phyloP scores from a whole-genome alignment of 2,329 filamentous ascomycete genomes.

The Alternaria tenuissima region DNA sequence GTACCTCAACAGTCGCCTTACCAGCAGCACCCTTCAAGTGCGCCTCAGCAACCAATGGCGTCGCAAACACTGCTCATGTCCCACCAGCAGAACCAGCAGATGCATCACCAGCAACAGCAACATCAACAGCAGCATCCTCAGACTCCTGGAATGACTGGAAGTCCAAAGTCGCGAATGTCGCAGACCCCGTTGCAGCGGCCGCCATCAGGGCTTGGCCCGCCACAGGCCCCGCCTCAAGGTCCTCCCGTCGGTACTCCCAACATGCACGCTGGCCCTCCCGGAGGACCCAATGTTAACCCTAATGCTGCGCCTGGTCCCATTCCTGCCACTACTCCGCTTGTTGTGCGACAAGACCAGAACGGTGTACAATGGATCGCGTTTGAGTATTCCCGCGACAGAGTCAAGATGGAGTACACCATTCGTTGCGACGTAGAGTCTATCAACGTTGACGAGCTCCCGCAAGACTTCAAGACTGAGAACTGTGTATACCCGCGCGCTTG shows the following conservation, averaged over 20 bases:
- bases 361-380: constrained; percentile 99
- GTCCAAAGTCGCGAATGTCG: constrained; percentile 59
- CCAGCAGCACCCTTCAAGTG: constrained; percentile 62
- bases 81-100: constrained; percentile 55
- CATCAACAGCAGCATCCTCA: constrained; percentile 55
- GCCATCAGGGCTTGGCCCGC: constrained; percentile 56
- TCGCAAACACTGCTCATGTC: constrained; percentile 62
- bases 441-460: constrained; percentile 81
- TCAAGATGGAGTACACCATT: constrained; percentile 99
- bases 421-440: constrained; percentile 97
- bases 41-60: constrained; percentile 64
- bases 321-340: constrained; percentile 91
- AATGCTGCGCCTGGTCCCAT: constrained; percentile 96
- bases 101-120: constrained; percentile 55
- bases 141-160: constrained; percentile 70
- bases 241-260: constrained; percentile 52
- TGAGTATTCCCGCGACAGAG: constrained; percentile 93
- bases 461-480: constrained; percentile 97
- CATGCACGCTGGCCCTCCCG: constrained; percentile 51
- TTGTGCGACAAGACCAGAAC: constrained; percentile 93
- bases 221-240: constrained; percentile 51
- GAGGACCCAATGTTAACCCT: constrained; percentile 71
- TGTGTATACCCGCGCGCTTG: constrained; percentile 97
- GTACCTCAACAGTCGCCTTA: constrained; percentile 66
- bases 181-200: constrained; percentile 65